Evolutionary conservation across 164 flowering plant genomes (phyloP).

Genomic region (Akebia trifoliata): DNA sequence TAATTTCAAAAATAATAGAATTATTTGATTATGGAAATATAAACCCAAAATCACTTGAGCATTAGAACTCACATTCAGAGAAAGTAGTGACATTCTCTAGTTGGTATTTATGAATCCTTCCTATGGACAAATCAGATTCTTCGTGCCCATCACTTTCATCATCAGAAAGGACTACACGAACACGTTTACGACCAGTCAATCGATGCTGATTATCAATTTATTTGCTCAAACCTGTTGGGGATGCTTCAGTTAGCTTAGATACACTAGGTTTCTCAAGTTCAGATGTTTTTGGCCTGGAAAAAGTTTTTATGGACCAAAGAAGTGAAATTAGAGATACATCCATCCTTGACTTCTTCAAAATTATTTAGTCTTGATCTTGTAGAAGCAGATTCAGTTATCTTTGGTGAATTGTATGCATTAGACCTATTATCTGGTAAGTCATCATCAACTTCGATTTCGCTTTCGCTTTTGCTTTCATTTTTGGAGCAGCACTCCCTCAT

Average conservation of each 20-base stretch:
- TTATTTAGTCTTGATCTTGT: slow-evolving; percentile 12
- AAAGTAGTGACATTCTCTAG: slow-evolving; percentile 45
- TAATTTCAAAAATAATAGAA: background rate
- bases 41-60: slow-evolving; percentile 11
- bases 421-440: slow-evolving; percentile 32
- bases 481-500: slow-evolving; percentile 60
- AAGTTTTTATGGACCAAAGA: slow-evolving; percentile 21
- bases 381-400: slow-evolving; percentile 18
- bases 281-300: slow-evolving; percentile 21
- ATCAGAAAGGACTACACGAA: slow-evolving; percentile 73
- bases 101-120: slow-evolving; percentile 17
- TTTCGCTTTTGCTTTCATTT: no score
- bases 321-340: slow-evolving; percentile 49
- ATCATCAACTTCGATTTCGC: slow-evolving; percentile 59
- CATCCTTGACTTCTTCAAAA: slow-evolving; percentile 39
- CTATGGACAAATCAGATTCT: slow-evolving; percentile 23
- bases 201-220: slow-evolving; percentile 38
- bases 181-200: slow-evolving; percentile 56
- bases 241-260: slow-evolving; percentile 19
- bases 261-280: slow-evolving; percentile 10
- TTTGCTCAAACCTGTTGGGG: slow-evolving; percentile 29
- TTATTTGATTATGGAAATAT: background rate
- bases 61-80: slow-evolving; percentile 41
- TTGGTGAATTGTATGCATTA: slow-evolving; percentile 27
- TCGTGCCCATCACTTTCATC: slow-evolving; percentile 56